Conservation (phyloP, 106 monocot species). For the Acorus calamus region DNA sequence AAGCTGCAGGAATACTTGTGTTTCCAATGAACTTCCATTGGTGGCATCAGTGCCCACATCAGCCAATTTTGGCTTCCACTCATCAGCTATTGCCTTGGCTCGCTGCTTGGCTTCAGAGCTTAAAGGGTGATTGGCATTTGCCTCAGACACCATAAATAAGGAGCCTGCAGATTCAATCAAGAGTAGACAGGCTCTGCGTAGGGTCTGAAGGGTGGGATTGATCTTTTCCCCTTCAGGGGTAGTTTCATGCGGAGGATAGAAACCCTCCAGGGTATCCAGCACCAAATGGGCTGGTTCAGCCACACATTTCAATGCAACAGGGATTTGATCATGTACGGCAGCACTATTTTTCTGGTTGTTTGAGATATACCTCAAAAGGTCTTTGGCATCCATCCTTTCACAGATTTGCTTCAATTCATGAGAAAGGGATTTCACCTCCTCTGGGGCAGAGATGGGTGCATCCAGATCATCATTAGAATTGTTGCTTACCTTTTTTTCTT, state of each 20-base stretch:
- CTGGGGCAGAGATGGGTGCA: slow-evolving; percentile 20
- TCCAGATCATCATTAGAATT: slow-evolving; percentile 19
- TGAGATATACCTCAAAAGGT: slow-evolving; percentile 54
- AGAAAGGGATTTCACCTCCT: slow-evolving; percentile 28
- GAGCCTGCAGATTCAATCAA: slow-evolving; percentile 52
- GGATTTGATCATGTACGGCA: slow-evolving; percentile 35
- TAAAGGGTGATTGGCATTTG: slow-evolving; percentile 23
- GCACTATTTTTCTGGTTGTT: slow-evolving; percentile 39
- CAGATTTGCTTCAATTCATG: slow-evolving; percentile 47
- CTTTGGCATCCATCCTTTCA: slow-evolving; percentile 63
- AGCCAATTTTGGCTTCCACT: slow-evolving; percentile 57
- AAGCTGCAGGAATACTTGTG: slow-evolving; percentile 61
- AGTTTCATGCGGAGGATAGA: slow-evolving; percentile 35
- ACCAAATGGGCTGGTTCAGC: slow-evolving; percentile 55
- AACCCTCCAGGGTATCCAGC: slow-evolving; percentile 49
- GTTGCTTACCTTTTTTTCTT: slow-evolving; percentile 48
- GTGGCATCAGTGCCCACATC: slow-evolving; percentile 38
- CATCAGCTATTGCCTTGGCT: slow-evolving; percentile 56
- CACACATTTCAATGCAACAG: slow-evolving; percentile 51
- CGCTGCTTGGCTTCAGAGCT: slow-evolving; percentile 54
- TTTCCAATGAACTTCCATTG: slow-evolving; percentile 60
- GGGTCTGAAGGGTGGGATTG: slow-evolving; percentile 21
- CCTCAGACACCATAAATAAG: slow-evolving; percentile 19
- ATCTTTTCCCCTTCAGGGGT: slow-evolving; percentile 24
- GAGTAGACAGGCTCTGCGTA: slow-evolving; percentile 55